Conservation (phyloP, 1,284 basidiomycete species). For the Melampsora medusae region DNA sequence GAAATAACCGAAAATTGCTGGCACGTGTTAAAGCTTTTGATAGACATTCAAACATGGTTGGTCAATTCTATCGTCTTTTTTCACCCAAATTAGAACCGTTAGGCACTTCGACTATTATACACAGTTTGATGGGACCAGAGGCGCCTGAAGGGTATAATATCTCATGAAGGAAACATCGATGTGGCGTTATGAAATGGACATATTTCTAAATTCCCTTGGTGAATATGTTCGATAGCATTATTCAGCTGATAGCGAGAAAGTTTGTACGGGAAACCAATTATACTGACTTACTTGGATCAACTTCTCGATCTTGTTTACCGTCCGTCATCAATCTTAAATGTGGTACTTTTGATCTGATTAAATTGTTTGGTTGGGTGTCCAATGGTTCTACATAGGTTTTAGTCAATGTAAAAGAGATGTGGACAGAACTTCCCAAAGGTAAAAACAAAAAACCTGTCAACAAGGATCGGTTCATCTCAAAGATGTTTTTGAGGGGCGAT, state of each 20-base stretch:
- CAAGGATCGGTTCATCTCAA: constrained; percentile 98
- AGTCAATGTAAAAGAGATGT: constrained; percentile 67
- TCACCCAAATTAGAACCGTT: neutral
- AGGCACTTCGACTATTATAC: neutral
- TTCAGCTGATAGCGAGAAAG: too few relatives aligned
- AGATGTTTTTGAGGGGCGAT: constrained; percentile 87
- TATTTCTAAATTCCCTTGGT: neutral
- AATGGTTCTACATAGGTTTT: constrained; percentile 17
- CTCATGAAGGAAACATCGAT: neutral
- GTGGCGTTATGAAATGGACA: neutral
- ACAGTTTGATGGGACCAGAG: constrained; percentile 1
- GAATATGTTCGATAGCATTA: too few relatives aligned
- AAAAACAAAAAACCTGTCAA: constrained; percentile 98
- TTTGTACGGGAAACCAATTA: neutral
- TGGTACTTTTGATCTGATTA: constrained; percentile 97
- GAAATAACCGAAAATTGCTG: constrained; percentile 98
- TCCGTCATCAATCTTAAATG: constrained; percentile 22
- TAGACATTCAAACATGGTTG: constrained; percentile 95
- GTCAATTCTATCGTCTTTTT: constrained; percentile 49
- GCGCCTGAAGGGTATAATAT: constrained; percentile 11
- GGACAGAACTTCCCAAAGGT: constrained; percentile 96
- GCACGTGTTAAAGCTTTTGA: constrained; percentile 99
- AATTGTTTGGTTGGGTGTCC: constrained; percentile 61
- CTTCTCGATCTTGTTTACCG: neutral
- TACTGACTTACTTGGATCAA: constrained; percentile 14